phyloP scores from a whole-genome alignment of 768 basidiomycete species.

The Lactarius trivialis region DNA sequence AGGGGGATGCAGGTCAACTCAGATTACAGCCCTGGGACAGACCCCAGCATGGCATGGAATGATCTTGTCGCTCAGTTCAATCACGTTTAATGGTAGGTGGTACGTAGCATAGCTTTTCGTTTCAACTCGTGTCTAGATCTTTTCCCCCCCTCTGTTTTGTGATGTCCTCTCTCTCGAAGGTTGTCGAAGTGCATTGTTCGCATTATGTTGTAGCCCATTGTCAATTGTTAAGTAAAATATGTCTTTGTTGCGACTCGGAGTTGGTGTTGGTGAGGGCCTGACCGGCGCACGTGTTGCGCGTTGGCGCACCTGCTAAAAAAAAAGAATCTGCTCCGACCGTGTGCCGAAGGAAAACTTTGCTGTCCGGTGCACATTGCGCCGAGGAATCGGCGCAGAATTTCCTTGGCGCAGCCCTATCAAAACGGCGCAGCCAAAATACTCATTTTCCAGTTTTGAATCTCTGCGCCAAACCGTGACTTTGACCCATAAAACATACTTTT shows the following conservation, averaged over 20 bases:
- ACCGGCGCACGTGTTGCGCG: too few relatives aligned
- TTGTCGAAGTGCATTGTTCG: slow-evolving; percentile 8
- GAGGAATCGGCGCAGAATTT: too few relatives aligned
- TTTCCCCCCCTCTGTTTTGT: not conserved
- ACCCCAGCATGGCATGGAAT: slow-evolving; percentile 24
- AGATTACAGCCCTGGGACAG: slow-evolving; percentile 18
- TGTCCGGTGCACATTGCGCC: too few relatives aligned
- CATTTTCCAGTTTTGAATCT: too few relatives aligned
- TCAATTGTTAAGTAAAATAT: slow-evolving; percentile 5
- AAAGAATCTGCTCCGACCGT: too few relatives aligned
- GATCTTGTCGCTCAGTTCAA: slow-evolving; percentile 24
- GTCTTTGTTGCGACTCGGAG: slow-evolving; percentile 1
- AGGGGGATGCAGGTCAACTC: slow-evolving; percentile 16
- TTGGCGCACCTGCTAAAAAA: too few relatives aligned
- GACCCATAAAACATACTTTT: too few relatives aligned
- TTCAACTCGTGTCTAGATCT: not conserved
- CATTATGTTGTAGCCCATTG: slow-evolving; percentile 19
- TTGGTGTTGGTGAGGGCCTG: too few relatives aligned
- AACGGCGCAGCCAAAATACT: too few relatives aligned
- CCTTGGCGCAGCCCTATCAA: too few relatives aligned
- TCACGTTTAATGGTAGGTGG: slow-evolving; percentile 18
- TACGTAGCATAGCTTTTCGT: not conserved
- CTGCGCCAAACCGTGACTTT: too few relatives aligned
- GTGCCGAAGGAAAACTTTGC: too few relatives aligned
- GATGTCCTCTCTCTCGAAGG: not conserved